phyloP scores from a whole-genome alignment of 75 land plant species.

The Cryptomeria japonica region DNA sequence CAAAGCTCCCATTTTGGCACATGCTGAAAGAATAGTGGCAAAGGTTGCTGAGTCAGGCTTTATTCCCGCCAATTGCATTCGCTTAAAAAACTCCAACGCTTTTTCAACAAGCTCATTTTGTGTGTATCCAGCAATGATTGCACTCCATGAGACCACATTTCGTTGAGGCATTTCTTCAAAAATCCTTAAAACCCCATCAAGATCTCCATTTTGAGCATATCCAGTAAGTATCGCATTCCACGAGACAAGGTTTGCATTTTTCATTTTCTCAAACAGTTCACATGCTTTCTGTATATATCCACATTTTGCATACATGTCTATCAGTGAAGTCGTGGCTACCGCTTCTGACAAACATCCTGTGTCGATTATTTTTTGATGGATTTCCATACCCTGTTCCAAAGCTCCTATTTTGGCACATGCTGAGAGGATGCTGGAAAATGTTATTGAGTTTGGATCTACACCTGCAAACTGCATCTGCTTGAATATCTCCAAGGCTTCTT shows the following conservation, averaged over 20 bases:
- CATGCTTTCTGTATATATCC: conserved; percentile 7
- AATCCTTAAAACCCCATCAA: conserved; percentile 18
- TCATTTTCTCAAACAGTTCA: conserved; percentile 4
- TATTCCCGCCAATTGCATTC: conserved; percentile 33
- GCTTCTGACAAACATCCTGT: conserved; percentile 6
- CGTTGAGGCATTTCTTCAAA: conserved; percentile 35
- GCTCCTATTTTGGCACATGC: conserved; percentile 19
- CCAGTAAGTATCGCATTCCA: conserved; percentile 13
- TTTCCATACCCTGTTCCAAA: conserved; percentile 20
- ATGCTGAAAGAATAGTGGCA: conserved; percentile 19
- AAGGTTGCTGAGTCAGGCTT: conserved; percentile 38
- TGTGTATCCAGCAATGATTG: conserved; percentile 36
- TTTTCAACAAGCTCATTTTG: conserved; percentile 21
- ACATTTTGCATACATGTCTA: conserved; percentile 23
- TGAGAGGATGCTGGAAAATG: conserved; percentile 10
- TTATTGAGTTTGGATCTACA: conserved; percentile 9
- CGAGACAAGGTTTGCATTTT: not conserved
- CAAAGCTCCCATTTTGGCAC: conserved; percentile 31
- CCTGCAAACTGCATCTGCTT: conserved; percentile 13
- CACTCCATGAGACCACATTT: conserved; percentile 57
- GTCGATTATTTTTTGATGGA: conserved; percentile 18
- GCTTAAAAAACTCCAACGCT: conserved; percentile 27
- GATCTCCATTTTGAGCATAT: conserved; percentile 44
- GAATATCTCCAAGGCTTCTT: conserved; percentile 20
- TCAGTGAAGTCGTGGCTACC: conserved; percentile 13